phyloP scores from a whole-genome alignment of 2,329 filamentous ascomycete species.

The Pestalotiopsis sp. region DNA sequence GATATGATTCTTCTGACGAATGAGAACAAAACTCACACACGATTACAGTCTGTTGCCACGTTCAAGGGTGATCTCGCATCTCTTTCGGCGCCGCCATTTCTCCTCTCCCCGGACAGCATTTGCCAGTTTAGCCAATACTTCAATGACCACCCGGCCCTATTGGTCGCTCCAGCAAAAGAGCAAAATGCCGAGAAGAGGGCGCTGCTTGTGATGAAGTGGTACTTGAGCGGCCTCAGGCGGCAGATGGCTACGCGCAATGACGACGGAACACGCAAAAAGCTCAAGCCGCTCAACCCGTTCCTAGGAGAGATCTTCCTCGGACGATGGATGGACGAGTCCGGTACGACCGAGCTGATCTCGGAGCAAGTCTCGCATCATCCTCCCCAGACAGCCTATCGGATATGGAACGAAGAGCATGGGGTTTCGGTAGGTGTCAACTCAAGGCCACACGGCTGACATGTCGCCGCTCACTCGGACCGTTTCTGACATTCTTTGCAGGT shows the following conservation, averaged over 20 bases:
- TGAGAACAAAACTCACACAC: constrained; percentile 8
- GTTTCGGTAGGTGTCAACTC: constrained; percentile 44
- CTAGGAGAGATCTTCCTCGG: constrained; percentile 93
- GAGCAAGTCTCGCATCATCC: constrained; percentile 97
- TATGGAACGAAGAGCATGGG: constrained; percentile 83
- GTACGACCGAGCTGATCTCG: constrained; percentile 83
- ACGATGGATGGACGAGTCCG: constrained; percentile 81
- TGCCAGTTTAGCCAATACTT: constrained; percentile 84
- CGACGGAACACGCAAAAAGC: constrained; percentile 83
- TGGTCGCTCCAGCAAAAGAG: constrained; percentile 82
- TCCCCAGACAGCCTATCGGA: constrained; percentile 91
- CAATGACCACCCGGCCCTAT: constrained; percentile 76
- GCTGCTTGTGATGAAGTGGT: constrained; percentile 93
- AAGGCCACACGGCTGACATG: constrained; percentile 6
- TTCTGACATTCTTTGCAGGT: constrained; percentile 39
- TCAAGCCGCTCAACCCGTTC: constrained; percentile 93
- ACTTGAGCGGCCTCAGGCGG: constrained; percentile 88
- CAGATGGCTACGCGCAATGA: constrained; percentile 79
- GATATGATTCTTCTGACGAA: neutral
- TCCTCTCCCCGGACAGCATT: constrained; percentile 76
- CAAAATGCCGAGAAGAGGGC: constrained; percentile 80
- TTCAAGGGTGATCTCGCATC: constrained; percentile 84
- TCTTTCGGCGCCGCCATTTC: constrained; percentile 80
- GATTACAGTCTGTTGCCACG: constrained; percentile 68
- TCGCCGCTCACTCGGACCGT: neutral